These are phyloP conservation scores for Kluyveromyces nonfermentans DNA, from an alignment of 805 yeast genomes.

Conservation along the genomic window DNA sequence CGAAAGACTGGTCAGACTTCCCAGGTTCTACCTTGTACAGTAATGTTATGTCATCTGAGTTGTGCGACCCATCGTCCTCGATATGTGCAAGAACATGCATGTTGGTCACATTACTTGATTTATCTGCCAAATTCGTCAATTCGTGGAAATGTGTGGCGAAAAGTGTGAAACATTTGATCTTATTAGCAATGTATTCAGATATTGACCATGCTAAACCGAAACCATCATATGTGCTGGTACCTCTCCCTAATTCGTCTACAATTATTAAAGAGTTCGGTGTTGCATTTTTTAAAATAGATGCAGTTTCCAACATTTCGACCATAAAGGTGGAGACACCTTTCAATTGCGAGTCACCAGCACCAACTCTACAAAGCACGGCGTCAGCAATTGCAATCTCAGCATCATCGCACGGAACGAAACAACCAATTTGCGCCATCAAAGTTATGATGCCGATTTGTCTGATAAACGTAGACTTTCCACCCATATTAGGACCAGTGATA, in stretches of 20 bases:
- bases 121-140: conserved; percentile 67
- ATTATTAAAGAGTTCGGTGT: conserved; percentile 77
- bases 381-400: conserved; percentile 83
- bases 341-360: conserved; percentile 96
- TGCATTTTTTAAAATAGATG: conserved; percentile 82
- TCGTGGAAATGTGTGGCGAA: conserved; percentile 99
- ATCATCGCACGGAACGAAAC: conserved; percentile 71
- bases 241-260: conserved; percentile 90
- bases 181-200: conserved; percentile 68
- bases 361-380: conserved; percentile 92
- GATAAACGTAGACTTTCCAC: conserved; percentile 91
- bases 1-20: conserved; percentile 91
- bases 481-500: conserved; percentile 96
- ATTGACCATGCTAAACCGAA: conserved; percentile 98
- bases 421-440: conserved; percentile 81
- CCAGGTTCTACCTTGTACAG: conserved; percentile 94
- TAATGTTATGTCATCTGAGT: conserved; percentile 65
- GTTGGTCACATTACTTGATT: conserved; percentile 58
- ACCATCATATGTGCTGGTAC: conserved; percentile 80
- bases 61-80: conserved; percentile 35
- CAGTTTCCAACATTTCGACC: conserved; percentile 97
- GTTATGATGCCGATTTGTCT: conserved; percentile 84
- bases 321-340: conserved; percentile 95
- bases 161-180: conserved; percentile 67
- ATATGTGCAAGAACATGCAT: conserved; percentile 91